These are phyloP conservation scores for Chytridiales sp. DNA, from an alignment of 371 early-diverging fungal genomes.

Conservation along the genomic window DNA sequence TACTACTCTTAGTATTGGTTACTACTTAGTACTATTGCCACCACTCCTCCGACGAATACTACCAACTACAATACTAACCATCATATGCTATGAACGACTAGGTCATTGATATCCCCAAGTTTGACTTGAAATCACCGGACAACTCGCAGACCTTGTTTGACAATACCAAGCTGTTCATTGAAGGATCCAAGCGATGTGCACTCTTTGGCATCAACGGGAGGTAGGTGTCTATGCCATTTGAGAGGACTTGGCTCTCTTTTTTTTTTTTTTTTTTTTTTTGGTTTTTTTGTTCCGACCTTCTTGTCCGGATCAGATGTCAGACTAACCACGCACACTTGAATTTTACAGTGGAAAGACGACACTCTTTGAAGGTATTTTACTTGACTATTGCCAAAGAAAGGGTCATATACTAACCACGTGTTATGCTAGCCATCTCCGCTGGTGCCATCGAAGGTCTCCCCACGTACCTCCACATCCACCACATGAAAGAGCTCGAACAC, in stretches of 20 bases:
- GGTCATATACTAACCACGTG: too few relatives aligned
- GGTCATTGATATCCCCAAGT: conserved; percentile 20
- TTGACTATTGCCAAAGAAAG: too few relatives aligned
- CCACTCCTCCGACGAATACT: too few relatives aligned
- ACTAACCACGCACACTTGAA: neutral
- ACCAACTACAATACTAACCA: too few relatives aligned
- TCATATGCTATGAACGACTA: too few relatives aligned
- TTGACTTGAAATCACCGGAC: conserved; percentile 18
- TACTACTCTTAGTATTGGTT: too few relatives aligned
- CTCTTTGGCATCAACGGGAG: conserved; percentile 23
- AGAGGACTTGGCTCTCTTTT: too few relatives aligned
- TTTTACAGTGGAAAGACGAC: conserved; percentile 21
- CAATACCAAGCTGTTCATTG: conserved; percentile 20
- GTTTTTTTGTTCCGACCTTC: neutral
- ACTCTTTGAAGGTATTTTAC: conserved; percentile 19
- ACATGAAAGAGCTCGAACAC: conserved; percentile 26
- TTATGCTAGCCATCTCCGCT: conserved; percentile 15
- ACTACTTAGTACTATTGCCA: too few relatives aligned
- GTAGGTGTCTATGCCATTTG: neutral
- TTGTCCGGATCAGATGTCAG: neutral
- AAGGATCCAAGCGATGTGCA: conserved; percentile 19
- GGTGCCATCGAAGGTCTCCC: conserved; percentile 16
- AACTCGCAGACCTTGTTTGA: conserved; percentile 11
- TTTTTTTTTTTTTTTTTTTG: neutral
- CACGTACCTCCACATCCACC: conserved; percentile 20